These are phyloP conservation scores for Adansonia gregorii DNA, from an alignment of 441 rosid genomes.

Conservation along the genomic window DNA sequence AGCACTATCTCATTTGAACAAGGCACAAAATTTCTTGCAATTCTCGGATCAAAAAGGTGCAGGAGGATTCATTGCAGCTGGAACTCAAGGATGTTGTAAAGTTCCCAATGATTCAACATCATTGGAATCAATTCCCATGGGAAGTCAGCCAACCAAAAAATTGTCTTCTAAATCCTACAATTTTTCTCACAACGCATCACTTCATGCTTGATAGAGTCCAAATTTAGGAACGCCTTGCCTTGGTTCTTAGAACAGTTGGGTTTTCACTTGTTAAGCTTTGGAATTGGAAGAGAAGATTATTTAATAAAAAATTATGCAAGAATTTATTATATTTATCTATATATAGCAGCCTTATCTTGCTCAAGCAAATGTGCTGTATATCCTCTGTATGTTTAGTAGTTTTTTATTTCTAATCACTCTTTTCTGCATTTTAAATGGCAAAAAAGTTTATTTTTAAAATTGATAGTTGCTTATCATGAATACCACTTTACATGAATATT, in stretches of 20 bases:
- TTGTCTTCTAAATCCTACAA: neutral
- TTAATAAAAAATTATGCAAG: too few relatives aligned
- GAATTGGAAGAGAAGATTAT: neutral
- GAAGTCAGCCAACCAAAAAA: neutral
- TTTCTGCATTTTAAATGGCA: neutral
- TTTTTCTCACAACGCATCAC: neutral
- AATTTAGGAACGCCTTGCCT: neutral
- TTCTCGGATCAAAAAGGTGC: neutral
- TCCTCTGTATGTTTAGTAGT: neutral
- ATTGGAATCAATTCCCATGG: conserved; percentile 17
- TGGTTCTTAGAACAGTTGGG: neutral
- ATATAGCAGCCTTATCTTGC: conserved; percentile 11
- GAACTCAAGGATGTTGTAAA: conserved; percentile 15
- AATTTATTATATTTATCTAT: neutral
- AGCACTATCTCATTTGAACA: conserved; percentile 22
- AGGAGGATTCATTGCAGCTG: neutral
- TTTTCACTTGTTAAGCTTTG: neutral
- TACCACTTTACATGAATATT: conserved; percentile 20
- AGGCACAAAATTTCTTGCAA: neutral
- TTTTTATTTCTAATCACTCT: neutral
- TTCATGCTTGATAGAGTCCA: neutral
- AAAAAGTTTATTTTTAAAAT: neutral
- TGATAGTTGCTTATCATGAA: neutral
- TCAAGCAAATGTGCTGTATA: neutral
- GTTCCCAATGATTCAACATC: conserved; percentile 7